Percentiles rank a stretch among this genome's conserved stretches.
phyloP scores from a whole-genome alignment of 2,329 filamentous ascomycete species.

The Teratosphaeria gauchensis region DNA sequence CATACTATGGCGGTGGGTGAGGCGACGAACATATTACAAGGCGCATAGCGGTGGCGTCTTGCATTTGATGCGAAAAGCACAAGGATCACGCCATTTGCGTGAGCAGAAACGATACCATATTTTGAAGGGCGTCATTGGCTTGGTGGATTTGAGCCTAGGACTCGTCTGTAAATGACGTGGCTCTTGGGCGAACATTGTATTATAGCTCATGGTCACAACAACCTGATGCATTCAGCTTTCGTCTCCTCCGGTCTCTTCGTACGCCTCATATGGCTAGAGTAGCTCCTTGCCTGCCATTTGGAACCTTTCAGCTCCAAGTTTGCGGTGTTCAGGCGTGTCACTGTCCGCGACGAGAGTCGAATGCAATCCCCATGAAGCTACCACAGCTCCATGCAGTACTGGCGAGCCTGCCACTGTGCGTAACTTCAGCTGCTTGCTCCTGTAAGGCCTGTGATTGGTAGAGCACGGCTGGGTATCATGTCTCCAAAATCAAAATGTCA shows the following conservation, averaged over 20 bases:
- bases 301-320: conserved; percentile 69
- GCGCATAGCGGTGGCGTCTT: neutral
- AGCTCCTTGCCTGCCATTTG: conserved; percentile 73
- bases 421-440: conserved; percentile 22
- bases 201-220: neutral
- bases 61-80: neutral
- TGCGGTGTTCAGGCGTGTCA: conserved; percentile 72
- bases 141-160: neutral
- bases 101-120: neutral
- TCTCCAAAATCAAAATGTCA: neutral
- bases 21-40: neutral
- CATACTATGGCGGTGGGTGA: neutral
- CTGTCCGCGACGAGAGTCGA: conserved; percentile 82
- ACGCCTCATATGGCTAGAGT: conserved; percentile 40
- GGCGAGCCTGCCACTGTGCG: conserved; percentile 23
- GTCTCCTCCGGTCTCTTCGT: neutral
- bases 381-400: conserved; percentile 59
- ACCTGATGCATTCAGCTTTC: too few relatives aligned
- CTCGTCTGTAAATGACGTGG: neutral
- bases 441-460: neutral
- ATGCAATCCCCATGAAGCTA: conserved; percentile 84
- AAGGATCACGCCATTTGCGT: neutral
- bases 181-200: neutral
- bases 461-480: neutral
- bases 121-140: neutral